Percentiles rank a stretch among this genome's conserved stretches.
Evolutionary conservation across 306 rosid species (phyloP).

Genomic region (Ormosia emarginata): DNA sequence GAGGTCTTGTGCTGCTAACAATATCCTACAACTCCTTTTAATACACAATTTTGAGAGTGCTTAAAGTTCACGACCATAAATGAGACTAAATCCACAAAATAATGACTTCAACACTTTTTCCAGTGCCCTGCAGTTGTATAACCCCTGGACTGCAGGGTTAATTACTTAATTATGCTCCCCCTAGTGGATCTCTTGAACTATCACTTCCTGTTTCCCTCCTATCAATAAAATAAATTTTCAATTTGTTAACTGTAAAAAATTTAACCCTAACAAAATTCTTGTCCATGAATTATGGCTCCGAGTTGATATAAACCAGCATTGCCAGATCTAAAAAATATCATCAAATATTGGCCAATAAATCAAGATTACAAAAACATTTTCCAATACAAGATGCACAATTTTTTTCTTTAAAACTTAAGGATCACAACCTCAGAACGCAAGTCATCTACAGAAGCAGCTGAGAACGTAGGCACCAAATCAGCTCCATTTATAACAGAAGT

Average conservation of each 20-base stretch:
- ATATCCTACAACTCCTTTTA: neutral
- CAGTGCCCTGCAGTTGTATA: neutral
- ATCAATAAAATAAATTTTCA: neutral
- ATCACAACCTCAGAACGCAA: constrained; percentile 81
- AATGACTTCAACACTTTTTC: neutral
- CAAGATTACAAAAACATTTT: constrained; percentile 4
- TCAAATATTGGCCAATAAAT: constrained; percentile 1
- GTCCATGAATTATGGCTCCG: neutral
- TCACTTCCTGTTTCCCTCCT: neutral
- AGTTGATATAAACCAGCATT: constrained; percentile 9
- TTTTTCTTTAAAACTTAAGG: neutral
- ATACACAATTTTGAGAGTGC: neutral
- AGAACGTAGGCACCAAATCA: constrained; percentile 94
- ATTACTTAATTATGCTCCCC: neutral
- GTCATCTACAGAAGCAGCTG: constrained; percentile 94
- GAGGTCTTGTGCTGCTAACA: too few relatives aligned
- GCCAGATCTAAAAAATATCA: neutral
- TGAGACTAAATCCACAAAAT: neutral
- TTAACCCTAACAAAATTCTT: neutral
- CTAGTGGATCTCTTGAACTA: neutral
- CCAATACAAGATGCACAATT: constrained; percentile 1
- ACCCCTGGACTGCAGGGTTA: neutral
- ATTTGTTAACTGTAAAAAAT: neutral
- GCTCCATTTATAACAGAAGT: constrained; percentile 92
- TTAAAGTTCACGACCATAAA: neutral